phyloP scores from a whole-genome alignment of 345 rosid genomes.

The Conringia planisiliqua region DNA sequence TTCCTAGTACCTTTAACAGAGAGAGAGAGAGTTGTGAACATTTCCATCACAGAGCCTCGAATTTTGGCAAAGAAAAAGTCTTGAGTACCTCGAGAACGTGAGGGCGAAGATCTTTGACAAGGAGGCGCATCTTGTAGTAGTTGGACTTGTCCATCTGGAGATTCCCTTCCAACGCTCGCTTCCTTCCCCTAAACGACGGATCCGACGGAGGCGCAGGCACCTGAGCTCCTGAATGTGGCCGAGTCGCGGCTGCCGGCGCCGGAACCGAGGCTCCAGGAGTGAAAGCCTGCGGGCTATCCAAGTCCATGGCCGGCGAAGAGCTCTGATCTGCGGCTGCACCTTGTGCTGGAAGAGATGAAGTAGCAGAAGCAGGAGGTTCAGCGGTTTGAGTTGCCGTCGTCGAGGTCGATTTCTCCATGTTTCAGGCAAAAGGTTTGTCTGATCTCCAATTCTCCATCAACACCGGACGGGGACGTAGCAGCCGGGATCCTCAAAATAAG shows the following conservation, averaged over 20 bases:
- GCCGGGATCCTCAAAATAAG: background rate
- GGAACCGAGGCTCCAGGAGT: background rate
- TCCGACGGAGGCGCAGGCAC: slow-evolving; percentile 17
- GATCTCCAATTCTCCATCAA: no score
- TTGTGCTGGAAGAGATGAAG: slow-evolving; percentile 8
- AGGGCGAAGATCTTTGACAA: slow-evolving; percentile 62
- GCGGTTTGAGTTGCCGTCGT: background rate
- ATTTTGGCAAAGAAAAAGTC: background rate
- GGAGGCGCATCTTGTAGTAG: slow-evolving; percentile 59
- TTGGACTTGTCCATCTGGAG: slow-evolving; percentile 41
- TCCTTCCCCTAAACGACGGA: slow-evolving; percentile 38
- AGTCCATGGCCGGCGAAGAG: slow-evolving; percentile 3
- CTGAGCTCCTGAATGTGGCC: background rate
- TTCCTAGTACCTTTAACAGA: slow-evolving; percentile 42
- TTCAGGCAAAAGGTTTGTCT: no score
- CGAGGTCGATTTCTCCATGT: slow-evolving; percentile 28
- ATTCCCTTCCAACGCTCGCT: slow-evolving; percentile 49
- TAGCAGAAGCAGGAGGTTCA: background rate
- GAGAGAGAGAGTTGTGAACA: background rate
- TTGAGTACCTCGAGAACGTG: slow-evolving; percentile 48
- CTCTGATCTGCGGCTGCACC: background rate
- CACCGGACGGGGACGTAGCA: background rate
- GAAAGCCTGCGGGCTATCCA: background rate
- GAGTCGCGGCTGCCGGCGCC: background rate
- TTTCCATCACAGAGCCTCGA: background rate